Base-by-base conservation (phyloP, 495 filamentous ascomycete species). In the Tuber calosporum region DNA sequence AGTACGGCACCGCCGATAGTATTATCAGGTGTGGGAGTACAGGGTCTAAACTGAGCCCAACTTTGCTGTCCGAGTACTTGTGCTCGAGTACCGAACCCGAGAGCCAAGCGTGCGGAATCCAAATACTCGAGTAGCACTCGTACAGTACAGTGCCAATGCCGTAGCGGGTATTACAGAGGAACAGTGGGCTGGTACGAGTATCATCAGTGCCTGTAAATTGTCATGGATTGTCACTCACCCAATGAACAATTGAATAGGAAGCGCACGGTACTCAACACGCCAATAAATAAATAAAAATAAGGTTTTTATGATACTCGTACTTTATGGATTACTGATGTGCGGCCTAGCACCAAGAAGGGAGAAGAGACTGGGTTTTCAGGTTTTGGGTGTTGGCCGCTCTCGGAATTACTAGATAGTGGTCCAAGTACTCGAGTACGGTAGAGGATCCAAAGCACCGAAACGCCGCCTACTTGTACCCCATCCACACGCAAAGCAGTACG, bases 31-130 rank as follows among this genome's bases (percentile, higher is more conserved):
- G 53, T 34, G 53, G 53, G 13, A 62, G 53, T 34, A 62, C 53
- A 62, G 34, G 19, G 26, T 62, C 26, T 62, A 62, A 62, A 62
- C 30, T 34, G 53, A 62, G 26, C 13, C 26, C 26, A 62, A 30
- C 26, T 13, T 62, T 34, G 26, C 53, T 62, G 26, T n/a, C n/a
- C n/a, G n/a, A n/a, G n/a, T n/a, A n/a, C n/a, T n/a, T n/a, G n/a
- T n/a, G n/a, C n/a, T n/a, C n/a, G n/a, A n/a, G n/a, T 34, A 62
- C 26, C 53, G 26, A 30, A 62, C 53, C 53, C 53, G 53, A 62
- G 53, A 62, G 53, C 53, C 53, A 17, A 62, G 53, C 53, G 53
- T 62, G 53, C 30, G 53, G 53, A 62, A 62, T 62, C 53, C 19
- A 62, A 30, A 62, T 62, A 30, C n/a, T n/a, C n/a, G n/a, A 53